phyloP scores from a whole-genome alignment of 495 filamentous ascomycete species.

The Podospora pseudopauciseta region DNA sequence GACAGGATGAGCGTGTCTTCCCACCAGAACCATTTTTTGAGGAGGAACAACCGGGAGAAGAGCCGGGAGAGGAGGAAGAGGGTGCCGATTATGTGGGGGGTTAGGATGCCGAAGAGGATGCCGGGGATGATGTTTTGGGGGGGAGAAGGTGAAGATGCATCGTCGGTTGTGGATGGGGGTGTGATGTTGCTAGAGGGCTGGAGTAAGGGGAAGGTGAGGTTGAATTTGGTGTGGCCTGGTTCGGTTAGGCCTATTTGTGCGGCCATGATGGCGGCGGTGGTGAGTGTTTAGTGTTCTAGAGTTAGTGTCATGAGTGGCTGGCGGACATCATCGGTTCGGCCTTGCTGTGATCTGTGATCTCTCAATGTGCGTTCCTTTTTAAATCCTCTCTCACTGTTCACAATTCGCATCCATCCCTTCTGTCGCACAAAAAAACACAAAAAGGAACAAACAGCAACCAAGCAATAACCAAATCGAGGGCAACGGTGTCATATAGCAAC shows the following conservation, averaged over 20 bases:
- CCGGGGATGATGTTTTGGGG: conserved; percentile 19
- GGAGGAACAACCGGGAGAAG: conserved; percentile 29
- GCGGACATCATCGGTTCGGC: background rate
- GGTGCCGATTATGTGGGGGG: conserved; percentile 32
- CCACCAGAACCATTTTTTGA: conserved; percentile 30
- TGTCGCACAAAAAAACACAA: background rate
- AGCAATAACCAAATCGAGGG: background rate
- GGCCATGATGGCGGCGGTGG: conserved; percentile 7
- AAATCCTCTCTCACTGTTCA: background rate
- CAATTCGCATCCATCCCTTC: background rate
- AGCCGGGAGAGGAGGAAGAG: conserved; percentile 26
- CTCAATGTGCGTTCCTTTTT: too few species aligned
- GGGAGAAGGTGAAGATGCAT: background rate
- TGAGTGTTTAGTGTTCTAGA: background rate
- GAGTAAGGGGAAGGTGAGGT: conserved; percentile 29
- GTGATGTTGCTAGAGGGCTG: conserved; percentile 6
- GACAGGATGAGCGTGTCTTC: conserved; percentile 32
- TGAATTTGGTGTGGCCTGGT: conserved; percentile 27
- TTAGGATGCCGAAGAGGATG: conserved; percentile 28
- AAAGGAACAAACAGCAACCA: background rate
- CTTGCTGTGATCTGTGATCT: background rate
- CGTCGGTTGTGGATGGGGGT: background rate
- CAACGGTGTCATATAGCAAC: background rate
- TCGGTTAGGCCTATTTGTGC: conserved; percentile 15
- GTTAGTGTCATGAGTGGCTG: background rate